Conservation (phyloP, 225 moss, liverwort and hornwort genomes). For the Pseudisothecium myosuroides region DNA sequence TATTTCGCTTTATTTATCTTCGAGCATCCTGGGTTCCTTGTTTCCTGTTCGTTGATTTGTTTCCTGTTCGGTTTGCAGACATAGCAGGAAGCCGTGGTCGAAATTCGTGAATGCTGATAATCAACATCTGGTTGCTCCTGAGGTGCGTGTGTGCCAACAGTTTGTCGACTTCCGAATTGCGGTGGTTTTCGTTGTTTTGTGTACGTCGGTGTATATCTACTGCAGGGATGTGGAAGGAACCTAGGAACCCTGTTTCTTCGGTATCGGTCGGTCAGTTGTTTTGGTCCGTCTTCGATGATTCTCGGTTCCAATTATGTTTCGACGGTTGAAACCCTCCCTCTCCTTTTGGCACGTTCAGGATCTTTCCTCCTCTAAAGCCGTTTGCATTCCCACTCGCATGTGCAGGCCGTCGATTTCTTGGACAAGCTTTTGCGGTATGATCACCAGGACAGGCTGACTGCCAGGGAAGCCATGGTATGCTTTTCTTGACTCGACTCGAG, state of each 20-base stretch:
- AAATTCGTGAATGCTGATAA: conserved; percentile 72
- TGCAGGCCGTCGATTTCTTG: conserved; percentile 42
- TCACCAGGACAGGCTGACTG: conserved; percentile 43
- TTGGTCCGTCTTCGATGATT: not conserved
- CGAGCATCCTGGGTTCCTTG: too few relatives aligned
- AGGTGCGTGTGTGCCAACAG: conserved; percentile 19
- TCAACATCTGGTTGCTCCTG: conserved; percentile 84
- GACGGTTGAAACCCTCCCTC: not conserved
- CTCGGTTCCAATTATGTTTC: not conserved
- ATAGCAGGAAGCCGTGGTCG: conserved; percentile 70
- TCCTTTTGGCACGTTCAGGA: too few relatives aligned
- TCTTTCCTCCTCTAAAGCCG: not conserved
- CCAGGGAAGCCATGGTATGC: conserved; percentile 20
- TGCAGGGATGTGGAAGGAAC: not conserved
- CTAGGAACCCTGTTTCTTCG: too few relatives aligned
- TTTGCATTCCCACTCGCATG: not conserved
- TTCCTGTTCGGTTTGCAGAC: not conserved
- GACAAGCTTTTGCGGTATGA: conserved; percentile 46
- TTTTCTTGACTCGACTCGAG: not conserved
- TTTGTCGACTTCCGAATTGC: not conserved
- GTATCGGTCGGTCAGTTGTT: too few relatives aligned
- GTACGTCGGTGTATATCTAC: not conserved
- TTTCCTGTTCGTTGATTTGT: too few relatives aligned
- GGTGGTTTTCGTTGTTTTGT: not conserved
- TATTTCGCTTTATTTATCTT: too few relatives aligned